phyloP scores from a whole-genome alignment of 257 asterid species.

The Prunella vulgaris region DNA sequence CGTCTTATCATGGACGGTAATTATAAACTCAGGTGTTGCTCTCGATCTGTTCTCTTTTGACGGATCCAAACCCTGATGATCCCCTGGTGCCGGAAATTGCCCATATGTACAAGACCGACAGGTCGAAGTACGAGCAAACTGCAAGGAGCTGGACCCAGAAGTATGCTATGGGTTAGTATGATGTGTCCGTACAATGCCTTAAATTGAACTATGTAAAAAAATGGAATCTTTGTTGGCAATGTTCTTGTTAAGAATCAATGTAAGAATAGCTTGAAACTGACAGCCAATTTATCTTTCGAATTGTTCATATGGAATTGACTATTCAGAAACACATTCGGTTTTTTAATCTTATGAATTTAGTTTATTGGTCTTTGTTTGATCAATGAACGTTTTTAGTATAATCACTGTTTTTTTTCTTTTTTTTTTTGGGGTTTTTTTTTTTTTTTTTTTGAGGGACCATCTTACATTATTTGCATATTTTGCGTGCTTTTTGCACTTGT shows the following conservation, averaged over 20 bases:
- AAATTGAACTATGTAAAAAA: constrained; percentile 38
- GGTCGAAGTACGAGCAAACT: constrained; percentile 71
- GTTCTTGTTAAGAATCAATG: constrained; percentile 22
- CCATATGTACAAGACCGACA: constrained; percentile 83
- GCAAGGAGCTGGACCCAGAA: constrained; percentile 94
- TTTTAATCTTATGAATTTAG: constrained; percentile 10
- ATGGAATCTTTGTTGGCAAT: constrained; percentile 18
- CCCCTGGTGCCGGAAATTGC: constrained; percentile 88
- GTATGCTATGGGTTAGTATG: constrained; percentile 69
- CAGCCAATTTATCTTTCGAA: constrained; percentile 25
- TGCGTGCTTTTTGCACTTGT: not conserved
- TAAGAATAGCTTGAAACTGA: constrained; percentile 21
- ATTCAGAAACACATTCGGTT: constrained; percentile 12
- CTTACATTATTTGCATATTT: not conserved
- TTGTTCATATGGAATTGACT: constrained; percentile 29
- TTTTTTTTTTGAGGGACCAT: too few relatives aligned
- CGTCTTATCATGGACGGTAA: too few relatives aligned
- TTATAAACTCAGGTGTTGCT: constrained; percentile 54
- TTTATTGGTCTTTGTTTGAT: constrained; percentile 17
- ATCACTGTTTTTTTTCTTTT: not conserved
- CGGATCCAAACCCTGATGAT: constrained; percentile 87
- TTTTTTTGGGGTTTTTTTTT: too few relatives aligned
- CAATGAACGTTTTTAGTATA: not conserved
- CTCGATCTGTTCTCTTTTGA: constrained; percentile 71
- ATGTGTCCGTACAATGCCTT: not conserved